phyloP scores from a whole-genome alignment of 1,284 basidiomycete genomes.

The Exsudoporus floridanus region DNA sequence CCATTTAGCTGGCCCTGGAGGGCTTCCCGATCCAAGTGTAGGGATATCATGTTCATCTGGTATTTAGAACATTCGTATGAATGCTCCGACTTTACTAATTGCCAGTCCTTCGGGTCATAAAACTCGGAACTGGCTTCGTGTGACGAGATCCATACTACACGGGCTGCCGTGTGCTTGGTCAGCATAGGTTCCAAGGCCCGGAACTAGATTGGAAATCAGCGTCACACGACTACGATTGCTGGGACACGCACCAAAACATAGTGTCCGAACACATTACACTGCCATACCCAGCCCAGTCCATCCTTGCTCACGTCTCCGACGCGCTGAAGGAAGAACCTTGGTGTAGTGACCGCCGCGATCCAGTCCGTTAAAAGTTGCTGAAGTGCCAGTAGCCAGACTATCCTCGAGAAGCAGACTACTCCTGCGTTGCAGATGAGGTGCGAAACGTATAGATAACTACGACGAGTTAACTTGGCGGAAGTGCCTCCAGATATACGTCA shows the following conservation, averaged over 20 bases:
- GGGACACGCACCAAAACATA: constrained; percentile 68
- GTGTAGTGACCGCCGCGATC: constrained; percentile 53
- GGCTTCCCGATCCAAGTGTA: constrained; percentile 53
- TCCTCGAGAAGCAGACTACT: constrained; percentile 58
- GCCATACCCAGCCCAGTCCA: constrained; percentile 80
- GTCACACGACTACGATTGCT: not conserved
- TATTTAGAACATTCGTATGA: constrained; percentile 81
- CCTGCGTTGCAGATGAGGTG: constrained; percentile 86
- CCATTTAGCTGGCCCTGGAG: constrained; percentile 27
- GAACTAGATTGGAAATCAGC: constrained; percentile 44
- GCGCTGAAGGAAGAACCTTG: constrained; percentile 62
- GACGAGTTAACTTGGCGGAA: not conserved
- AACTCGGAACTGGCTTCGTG: constrained; percentile 56
- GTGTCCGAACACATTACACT: constrained; percentile 83
- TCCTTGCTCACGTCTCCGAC: constrained; percentile 65
- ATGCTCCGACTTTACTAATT: constrained; percentile 58
- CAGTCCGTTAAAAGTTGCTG: constrained; percentile 53
- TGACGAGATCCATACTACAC: constrained; percentile 83
- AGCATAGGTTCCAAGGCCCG: constrained; percentile 56
- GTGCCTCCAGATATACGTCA: not conserved
- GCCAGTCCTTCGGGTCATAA: constrained; percentile 70
- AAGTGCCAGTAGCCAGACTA: constrained; percentile 54
- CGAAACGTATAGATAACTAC: constrained; percentile 80
- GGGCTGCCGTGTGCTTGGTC: constrained; percentile 40
- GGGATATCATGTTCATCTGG: constrained; percentile 72